Evolutionary conservation across 75 land plant species (phyloP).

Genomic region (Cupressus sempervirens): DNA sequence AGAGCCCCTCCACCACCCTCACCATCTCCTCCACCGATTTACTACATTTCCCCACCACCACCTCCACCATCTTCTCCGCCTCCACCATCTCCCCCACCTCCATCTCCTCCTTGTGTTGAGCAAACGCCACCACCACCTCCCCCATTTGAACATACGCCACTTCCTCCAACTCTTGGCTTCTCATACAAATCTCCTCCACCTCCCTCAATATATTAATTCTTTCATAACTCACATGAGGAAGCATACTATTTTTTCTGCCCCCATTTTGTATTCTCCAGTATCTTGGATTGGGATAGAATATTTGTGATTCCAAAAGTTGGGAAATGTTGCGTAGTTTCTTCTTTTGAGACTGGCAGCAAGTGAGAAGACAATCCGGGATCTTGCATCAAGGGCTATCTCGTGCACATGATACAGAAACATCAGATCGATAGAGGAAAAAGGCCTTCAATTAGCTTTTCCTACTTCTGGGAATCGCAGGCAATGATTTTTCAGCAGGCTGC

Average conservation of each 20-base stretch:
- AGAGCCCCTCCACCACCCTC: background rate
- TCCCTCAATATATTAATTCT: constrained; percentile 2
- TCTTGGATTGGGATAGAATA: background rate
- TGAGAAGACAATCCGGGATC: too few species aligned
- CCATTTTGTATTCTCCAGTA: background rate
- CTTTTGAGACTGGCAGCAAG: too few species aligned
- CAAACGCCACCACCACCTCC: too few species aligned
- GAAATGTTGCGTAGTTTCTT: background rate
- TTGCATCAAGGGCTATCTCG: too few species aligned
- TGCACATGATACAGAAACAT: background rate
- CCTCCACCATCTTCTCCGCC: background rate
- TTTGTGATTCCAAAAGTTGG: background rate
- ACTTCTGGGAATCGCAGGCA: background rate
- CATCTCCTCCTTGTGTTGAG: too few species aligned
- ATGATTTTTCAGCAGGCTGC: background rate
- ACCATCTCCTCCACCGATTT: background rate
- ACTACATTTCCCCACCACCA: background rate
- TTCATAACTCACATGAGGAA: background rate
- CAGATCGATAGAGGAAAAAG: background rate
- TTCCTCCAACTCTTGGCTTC: constrained; percentile 20
- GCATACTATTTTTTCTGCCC: background rate
- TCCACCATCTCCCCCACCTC: too few species aligned
- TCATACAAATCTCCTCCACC: constrained; percentile 26
- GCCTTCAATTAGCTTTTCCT: background rate
- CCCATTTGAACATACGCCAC: background rate